Evolutionary conservation across 2,329 filamentous ascomycete species (phyloP), one percentile per base, ranked within the genome.

Genomic region (Chalaropsis ovoidea): DNA sequence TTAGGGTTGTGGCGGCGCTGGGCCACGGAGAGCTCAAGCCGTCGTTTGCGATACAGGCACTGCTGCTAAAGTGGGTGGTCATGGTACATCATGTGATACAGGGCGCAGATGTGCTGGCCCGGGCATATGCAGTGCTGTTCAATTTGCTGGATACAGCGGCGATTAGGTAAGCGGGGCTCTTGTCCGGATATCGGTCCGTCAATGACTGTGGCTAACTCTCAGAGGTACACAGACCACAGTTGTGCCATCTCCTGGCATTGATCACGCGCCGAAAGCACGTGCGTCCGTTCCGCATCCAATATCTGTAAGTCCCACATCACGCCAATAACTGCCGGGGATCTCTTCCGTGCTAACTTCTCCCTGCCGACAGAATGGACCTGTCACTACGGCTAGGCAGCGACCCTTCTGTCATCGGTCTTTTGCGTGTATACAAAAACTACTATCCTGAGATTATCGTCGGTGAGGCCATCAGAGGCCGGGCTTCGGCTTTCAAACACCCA

Each of bases 351-450:
- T 66, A 65, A 63, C 42, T 45, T 6, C 6, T 54, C 27, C 27
- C 22, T 27, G 1, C 22, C 6, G 15, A 10, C 54, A 86, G 83
- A 62, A 77, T 87, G 68, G 77, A 78, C 45, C 73, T 86, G 42
- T 81, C 82, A 2, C 76, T 83, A 54, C 82, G 84, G 71, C 82
- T 79, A 3, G 86, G 86, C 19, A 87, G 88, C 71, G 90, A 95
- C 65, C 87, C 86, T 61, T 82, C 85, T 63, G 77, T 95, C 43
- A 80, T 88, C 45, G 88, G 88, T 2, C 78, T 95, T 19, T 77
- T 95, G 62, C 83, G 87, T 65, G 84, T 93, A n/a, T 95, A 87
- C 77, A 94, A 94, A 72, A 90, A 93, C 73, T 95, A 93, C 74
- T 95, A 93, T 71, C 90, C 90, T 0, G 90, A 95, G 73, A 89